phyloP scores from a whole-genome alignment of 2,329 filamentous ascomycete species.

The Epicoccum nigrum region DNA sequence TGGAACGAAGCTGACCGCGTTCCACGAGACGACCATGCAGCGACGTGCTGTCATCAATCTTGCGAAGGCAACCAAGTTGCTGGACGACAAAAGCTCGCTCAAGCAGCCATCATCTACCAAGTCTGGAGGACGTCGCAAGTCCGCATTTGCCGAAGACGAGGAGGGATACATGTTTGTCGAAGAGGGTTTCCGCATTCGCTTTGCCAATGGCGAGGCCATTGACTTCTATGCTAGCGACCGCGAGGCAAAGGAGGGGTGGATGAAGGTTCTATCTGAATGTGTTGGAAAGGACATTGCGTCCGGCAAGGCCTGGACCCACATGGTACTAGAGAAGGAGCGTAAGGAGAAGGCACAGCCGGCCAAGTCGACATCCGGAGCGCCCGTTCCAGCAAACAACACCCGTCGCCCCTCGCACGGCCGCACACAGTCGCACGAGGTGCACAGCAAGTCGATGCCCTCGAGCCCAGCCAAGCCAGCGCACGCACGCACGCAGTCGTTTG shows the following conservation, averaged over 20 bases:
- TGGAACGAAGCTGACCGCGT: constrained; percentile 90
- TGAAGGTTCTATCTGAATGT: constrained; percentile 80
- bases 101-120: constrained; percentile 79
- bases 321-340: constrained; percentile 60
- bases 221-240: constrained; percentile 96
- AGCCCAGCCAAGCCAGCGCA: constrained; percentile 41
- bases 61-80: constrained; percentile 87
- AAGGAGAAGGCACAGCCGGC: constrained; percentile 34
- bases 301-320: constrained; percentile 65
- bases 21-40: constrained; percentile 93
- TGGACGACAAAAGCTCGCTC: constrained; percentile 86
- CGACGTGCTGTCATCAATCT: constrained; percentile 97
- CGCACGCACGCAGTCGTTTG: constrained; percentile 41
- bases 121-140: constrained; percentile 82
- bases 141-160: constrained; percentile 96
- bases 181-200: constrained; percentile 97
- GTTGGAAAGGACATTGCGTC: constrained; percentile 62
- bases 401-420: constrained; percentile 32
- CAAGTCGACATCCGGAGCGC: constrained; percentile 30
- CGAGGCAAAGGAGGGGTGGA: constrained; percentile 91
- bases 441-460: constrained; percentile 34
- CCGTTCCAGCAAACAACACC: constrained; percentile 23
- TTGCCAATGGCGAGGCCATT: constrained; percentile 97
- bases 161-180: constrained; percentile 99
- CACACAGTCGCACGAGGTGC: constrained; percentile 40